These are phyloP conservation scores for Penicillium crystallinum DNA, from an alignment of 495 filamentous ascomycete genomes.

Conservation along the genomic window DNA sequence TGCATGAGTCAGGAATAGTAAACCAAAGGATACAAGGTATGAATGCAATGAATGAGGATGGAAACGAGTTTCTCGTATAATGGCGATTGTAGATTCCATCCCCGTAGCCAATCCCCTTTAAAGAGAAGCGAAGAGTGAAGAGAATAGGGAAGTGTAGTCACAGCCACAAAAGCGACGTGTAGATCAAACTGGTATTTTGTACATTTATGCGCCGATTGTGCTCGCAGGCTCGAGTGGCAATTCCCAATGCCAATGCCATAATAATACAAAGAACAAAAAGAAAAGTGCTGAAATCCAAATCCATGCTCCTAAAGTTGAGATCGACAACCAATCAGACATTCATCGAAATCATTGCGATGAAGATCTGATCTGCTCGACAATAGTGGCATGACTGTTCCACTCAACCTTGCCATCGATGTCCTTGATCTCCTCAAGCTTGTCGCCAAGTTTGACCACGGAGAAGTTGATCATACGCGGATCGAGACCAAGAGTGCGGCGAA, in stretches of 20 bases:
- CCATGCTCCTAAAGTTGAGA: conserved; percentile 11
- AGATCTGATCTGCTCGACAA: conserved; percentile 27
- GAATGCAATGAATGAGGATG: no score
- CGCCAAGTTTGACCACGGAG: conserved; percentile 78
- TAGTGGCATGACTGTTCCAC: conserved; percentile 45
- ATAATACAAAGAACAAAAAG: conserved; percentile 28
- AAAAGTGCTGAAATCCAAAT: conserved; percentile 14
- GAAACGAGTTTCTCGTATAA: not conserved
- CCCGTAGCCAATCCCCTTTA: not conserved
- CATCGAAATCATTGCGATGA: not conserved
- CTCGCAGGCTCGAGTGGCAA: conserved; percentile 25
- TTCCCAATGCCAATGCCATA: conserved; percentile 30
- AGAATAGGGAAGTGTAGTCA: not conserved
- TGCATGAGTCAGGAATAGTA: not conserved
- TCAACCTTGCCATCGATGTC: conserved; percentile 55
- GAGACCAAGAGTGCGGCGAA: conserved; percentile 70
- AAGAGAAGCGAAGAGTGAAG: not conserved
- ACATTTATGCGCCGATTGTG: conserved; percentile 37
- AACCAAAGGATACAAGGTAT: not conserved
- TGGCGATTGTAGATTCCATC: not conserved
- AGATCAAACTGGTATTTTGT: conserved; percentile 28
- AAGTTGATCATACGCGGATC: conserved; percentile 90
- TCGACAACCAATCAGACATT: conserved; percentile 1
- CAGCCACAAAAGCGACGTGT: not conserved
- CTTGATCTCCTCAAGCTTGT: conserved; percentile 65